Base-by-base conservation (phyloP, 768 basidiomycete species). In the Lactifluus hygrophoroides region DNA sequence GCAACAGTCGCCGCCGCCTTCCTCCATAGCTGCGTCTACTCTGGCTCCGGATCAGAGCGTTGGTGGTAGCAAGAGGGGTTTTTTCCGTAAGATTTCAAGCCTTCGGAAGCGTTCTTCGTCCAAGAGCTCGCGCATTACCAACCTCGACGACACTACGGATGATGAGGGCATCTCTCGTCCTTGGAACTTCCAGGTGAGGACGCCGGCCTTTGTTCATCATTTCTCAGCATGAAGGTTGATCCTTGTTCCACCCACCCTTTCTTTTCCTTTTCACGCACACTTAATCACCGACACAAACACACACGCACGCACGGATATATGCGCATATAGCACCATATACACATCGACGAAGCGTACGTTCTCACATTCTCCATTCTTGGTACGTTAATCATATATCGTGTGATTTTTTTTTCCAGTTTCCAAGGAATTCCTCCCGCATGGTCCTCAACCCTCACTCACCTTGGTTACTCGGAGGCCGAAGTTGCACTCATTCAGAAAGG, bases 401-500 rank as follows among this genome's bases (percentile, higher is more conserved):
- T 8, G 19, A 13, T 19, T 27, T n/a, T 11, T 8, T n/a, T 40
- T 27, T 21, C 38, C 46, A 64, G 63, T 47, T 59, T 59, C 44
- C 56, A 63, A n/a, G 63, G 63, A 16, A 34, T 63, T 11, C 63
- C 63, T 1, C 54, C 63, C 6, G 9, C 38, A 14, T 64, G 63
- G 63, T 30, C 63, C 30, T 43, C 61, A 34, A 34, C 61, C 0
- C 28, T 64, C 35, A 38, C 54, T 8, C 57, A 53, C 6, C 56
- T 63, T 11, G 63, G 63, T 45, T 63, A 63, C 54, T 62, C 63
- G 43, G 61, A 62, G 25, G 61, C 63, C 40, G 63, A 64, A 38
- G 56, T 64, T 19, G 51, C 54, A 4, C 61, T 63, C 40, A 62
- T 64, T 11, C 56, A 59, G 38, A 52, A 54, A 35, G 61, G 61